Evolutionary conservation across 176 grass and related monocot genomes (phyloP).

Genomic region (Coix lacrymajobi): DNA sequence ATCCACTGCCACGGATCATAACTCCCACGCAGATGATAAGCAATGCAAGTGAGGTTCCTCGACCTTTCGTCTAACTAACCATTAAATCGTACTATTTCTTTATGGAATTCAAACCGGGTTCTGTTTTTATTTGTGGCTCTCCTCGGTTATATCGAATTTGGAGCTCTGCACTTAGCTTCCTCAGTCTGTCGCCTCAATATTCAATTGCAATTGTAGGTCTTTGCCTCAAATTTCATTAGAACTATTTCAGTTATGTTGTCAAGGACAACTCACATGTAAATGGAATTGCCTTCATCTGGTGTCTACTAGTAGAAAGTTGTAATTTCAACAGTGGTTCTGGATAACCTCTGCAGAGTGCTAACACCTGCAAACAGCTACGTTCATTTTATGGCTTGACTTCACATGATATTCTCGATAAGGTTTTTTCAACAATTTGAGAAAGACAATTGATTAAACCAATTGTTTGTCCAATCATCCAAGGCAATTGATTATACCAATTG

Average conservation of each 20-base stretch:
- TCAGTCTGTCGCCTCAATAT: constrained; percentile 3
- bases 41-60: constrained; percentile 65
- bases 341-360: not conserved
- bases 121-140: constrained; percentile 17
- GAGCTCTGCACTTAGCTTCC: not conserved
- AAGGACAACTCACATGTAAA: not conserved
- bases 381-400: not conserved
- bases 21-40: constrained; percentile 97
- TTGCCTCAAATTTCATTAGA: not conserved
- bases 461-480: not conserved
- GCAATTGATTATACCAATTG: not conserved
- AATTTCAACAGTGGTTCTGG: not conserved
- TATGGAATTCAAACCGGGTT: constrained; percentile 10
- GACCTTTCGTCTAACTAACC: not conserved
- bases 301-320: not conserved
- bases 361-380: not conserved
- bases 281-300: not conserved
- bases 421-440: not conserved
- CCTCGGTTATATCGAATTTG: not conserved
- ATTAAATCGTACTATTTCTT: not conserved
- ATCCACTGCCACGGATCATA: constrained; percentile 83
- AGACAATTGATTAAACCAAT: not conserved
- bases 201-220: not conserved
- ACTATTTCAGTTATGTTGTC: not conserved
- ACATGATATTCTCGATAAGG: not conserved